Percentiles rank a stretch among this genome's conserved stretches.
phyloP scores from a whole-genome alignment of 257 asterid species.

The Sherardia arvensis region DNA sequence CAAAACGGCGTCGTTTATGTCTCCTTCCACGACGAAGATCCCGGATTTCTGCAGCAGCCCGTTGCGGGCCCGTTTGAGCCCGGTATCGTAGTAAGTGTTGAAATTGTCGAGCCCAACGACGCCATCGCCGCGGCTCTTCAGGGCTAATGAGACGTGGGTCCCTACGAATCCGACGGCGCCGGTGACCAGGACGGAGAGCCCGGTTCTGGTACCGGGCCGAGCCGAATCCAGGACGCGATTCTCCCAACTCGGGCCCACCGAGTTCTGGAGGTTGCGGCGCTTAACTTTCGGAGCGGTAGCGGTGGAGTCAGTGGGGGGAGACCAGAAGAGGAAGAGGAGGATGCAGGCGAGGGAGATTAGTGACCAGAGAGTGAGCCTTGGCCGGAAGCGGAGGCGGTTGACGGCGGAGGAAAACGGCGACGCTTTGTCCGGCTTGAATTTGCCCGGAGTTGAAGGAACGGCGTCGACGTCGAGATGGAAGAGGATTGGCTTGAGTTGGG shows the following conservation, averaged over 20 bases:
- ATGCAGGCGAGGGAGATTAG: conserved; percentile 35
- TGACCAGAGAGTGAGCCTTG: conserved; percentile 64
- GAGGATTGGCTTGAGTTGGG: conserved; percentile 54
- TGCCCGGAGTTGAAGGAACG: conserved; percentile 56
- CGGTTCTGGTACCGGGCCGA: conserved; percentile 35
- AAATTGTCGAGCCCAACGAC: conserved; percentile 74
- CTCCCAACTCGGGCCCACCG: conserved; percentile 40
- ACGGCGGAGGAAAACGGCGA: conserved; percentile 49
- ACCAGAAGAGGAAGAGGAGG: conserved; percentile 36
- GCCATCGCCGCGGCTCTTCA: conserved; percentile 68
- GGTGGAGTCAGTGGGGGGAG: conserved; percentile 3
- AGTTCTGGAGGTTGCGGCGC: conserved; percentile 22
- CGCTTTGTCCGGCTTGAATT: conserved; percentile 43
- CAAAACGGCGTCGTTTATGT: conserved; percentile 46
- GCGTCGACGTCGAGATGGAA: conserved; percentile 60
- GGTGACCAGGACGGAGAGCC: conserved; percentile 57
- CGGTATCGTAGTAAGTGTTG: conserved; percentile 54
- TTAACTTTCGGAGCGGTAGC: conserved; percentile 9
- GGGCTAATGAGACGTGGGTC: conserved; percentile 46
- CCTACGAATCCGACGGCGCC: conserved; percentile 89
- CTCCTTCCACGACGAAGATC: conserved; percentile 49
- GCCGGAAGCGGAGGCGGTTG: conserved; percentile 38
- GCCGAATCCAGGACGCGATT: conserved; percentile 53
- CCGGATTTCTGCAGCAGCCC: conserved; percentile 42
- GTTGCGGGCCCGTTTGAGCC: conserved; percentile 69